phyloP scores from a whole-genome alignment of 108 stramenopile genomes.

The Stephanodiscus minutulus region DNA sequence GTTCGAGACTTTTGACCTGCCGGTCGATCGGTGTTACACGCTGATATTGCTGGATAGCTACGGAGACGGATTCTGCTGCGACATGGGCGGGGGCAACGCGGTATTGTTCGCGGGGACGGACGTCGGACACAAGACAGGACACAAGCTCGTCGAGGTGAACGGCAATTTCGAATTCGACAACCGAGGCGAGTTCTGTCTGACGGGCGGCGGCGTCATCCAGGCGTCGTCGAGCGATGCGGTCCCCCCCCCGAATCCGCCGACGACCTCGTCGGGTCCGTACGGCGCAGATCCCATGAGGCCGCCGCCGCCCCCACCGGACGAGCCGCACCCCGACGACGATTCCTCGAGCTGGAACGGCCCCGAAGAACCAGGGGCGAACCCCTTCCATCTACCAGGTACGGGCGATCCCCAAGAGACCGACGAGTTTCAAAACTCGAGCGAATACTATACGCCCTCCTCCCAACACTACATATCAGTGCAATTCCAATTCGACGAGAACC shows the following conservation, averaged over 20 bases:
- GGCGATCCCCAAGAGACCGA: slow-evolving; percentile 28
- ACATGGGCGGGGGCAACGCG: slow-evolving; percentile 37
- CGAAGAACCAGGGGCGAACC: slow-evolving; percentile 12
- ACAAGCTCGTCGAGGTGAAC: slow-evolving; percentile 34
- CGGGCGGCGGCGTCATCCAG: neutral
- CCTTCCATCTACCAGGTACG: neutral
- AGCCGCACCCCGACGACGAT: slow-evolving; percentile 2
- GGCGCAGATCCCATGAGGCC: neutral
- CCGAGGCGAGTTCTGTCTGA: slow-evolving; percentile 32
- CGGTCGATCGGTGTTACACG: slow-evolving; percentile 32
- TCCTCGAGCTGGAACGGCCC: slow-evolving; percentile 38
- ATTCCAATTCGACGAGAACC: slow-evolving; percentile 43
- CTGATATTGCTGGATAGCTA: slow-evolving; percentile 39
- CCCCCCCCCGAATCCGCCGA: neutral
- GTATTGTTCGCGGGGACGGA: slow-evolving; percentile 33
- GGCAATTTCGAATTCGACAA: slow-evolving; percentile 32
- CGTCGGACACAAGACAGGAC: slow-evolving; percentile 30
- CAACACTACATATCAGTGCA: slow-evolving; percentile 33
- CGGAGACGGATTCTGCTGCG: slow-evolving; percentile 46
- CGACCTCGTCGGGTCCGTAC: neutral
- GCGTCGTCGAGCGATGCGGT: neutral
- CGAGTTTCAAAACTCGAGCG: neutral
- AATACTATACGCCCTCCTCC: neutral
- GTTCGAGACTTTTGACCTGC: slow-evolving; percentile 33
- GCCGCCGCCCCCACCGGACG: neutral